Evolutionary conservation across 176 grass and related monocot species (phyloP), one percentile per base, ranked within the genome.

Genomic region (Coix lacrymajobi): DNA sequence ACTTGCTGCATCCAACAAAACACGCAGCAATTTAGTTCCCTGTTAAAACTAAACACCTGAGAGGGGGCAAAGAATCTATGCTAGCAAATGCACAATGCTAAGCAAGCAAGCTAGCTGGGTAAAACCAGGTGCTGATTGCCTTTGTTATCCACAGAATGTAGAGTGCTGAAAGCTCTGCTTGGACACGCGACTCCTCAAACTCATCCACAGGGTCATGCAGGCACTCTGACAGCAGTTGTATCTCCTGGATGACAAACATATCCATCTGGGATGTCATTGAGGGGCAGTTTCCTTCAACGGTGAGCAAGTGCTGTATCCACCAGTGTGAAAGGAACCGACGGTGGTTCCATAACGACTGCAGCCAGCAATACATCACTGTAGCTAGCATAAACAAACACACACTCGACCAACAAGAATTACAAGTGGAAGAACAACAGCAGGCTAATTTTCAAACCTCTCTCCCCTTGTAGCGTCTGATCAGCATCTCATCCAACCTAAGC

Each of bases 311-410:
- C 14, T 82, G 81, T 88, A 94, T 71, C 92, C 92, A 94, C 75
- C 71, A 88, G 16, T 76, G 84, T 16, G 90, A 91, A 69, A 95
- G 95, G 84, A 98, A 93, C 28, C 88, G 90, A 1, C 95, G 90
- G 89, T 98, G 92, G 51, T 84, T 85, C 92, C 95, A 98, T 79
- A 98, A 88, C 1, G 92, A 89, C 95, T 98, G 81, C 58, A 81
- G 1, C 32, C 58, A 81, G 1, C 32, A 72, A 44, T 40, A 34
- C 8, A 65, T 44, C 14, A 73, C 25, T 16, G 25, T 36, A 62
- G 25, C 36, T 66, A 85, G 29, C 19, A 71, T 51, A 69, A 39
- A 68, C 16, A 73, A 60, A 83, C 33, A 44, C 30, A 60, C 33
- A 66, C 22, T 76, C 22, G 8, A 60, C 40, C 1, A 62, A 71